Percentiles rank a stretch among this genome's conserved stretches.
phyloP scores from a whole-genome alignment of 2,329 filamentous ascomycete species.

The Arthrobotrys musiformis region DNA sequence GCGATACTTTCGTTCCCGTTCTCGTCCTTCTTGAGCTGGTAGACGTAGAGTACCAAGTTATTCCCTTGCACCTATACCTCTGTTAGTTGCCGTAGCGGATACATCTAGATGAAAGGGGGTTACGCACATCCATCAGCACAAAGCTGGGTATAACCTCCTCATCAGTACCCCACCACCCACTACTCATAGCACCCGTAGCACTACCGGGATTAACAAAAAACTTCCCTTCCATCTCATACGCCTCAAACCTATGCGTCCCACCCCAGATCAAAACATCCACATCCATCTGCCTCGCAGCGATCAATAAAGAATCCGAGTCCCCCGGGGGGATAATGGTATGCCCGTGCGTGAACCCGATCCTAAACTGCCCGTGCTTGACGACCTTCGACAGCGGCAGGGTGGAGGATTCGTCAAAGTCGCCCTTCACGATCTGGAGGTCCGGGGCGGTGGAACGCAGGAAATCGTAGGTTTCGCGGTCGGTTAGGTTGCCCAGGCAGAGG shows the following conservation, averaged over 20 bases:
- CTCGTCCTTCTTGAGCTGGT: slow-evolving; percentile 69
- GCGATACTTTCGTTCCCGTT: slow-evolving; percentile 68
- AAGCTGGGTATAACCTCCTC: slow-evolving; percentile 74
- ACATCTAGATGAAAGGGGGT: background rate
- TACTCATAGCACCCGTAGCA: slow-evolving; percentile 74
- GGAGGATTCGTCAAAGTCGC: slow-evolving; percentile 76
- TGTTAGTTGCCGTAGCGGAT: no score
- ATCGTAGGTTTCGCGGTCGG: slow-evolving; percentile 69
- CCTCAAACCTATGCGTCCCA: slow-evolving; percentile 76
- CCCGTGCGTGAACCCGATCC: slow-evolving; percentile 77
- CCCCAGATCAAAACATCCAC: slow-evolving; percentile 77
- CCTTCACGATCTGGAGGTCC: slow-evolving; percentile 76
- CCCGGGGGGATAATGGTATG: slow-evolving; percentile 77
- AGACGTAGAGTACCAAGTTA: slow-evolving; percentile 76
- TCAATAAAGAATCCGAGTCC: slow-evolving; percentile 74
- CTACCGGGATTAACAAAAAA: slow-evolving; percentile 78
- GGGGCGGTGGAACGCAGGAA: slow-evolving; percentile 69
- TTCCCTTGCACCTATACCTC: slow-evolving; percentile 72
- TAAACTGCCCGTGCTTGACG: slow-evolving; percentile 74
- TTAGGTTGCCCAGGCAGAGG: slow-evolving; percentile 70
- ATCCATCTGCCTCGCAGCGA: slow-evolving; percentile 77
- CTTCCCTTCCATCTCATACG: slow-evolving; percentile 77
- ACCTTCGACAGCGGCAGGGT: slow-evolving; percentile 75
- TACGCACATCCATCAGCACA: slow-evolving; percentile 76
- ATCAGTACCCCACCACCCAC: slow-evolving; percentile 69